phyloP scores from a whole-genome alignment of 2,329 filamentous ascomycete genomes.

The Aspergillus costaricaensis region DNA sequence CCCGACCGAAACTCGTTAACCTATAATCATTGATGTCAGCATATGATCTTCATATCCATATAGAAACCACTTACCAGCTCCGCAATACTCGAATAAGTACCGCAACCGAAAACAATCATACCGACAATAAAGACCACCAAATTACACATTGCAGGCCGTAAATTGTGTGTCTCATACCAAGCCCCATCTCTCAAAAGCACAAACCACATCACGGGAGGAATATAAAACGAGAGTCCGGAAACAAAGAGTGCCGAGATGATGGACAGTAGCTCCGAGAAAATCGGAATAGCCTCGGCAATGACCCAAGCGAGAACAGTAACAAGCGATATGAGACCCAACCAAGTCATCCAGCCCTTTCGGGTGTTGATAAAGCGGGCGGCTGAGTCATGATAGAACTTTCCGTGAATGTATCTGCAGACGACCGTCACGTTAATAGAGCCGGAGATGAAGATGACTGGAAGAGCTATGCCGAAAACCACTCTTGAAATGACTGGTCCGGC shows the following conservation, averaged over 20 bases:
- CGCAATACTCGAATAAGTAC: slow-evolving; percentile 21
- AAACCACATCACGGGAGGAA: slow-evolving; percentile 49
- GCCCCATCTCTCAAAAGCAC: slow-evolving; percentile 24
- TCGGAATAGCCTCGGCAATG: slow-evolving; percentile 23
- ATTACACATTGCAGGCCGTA: slow-evolving; percentile 27
- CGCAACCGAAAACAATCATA: slow-evolving; percentile 19
- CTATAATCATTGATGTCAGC: background rate
- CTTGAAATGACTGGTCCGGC: slow-evolving; percentile 15
- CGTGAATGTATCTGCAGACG: slow-evolving; percentile 23
- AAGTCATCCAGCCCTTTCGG: slow-evolving; percentile 21
- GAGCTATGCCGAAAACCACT: slow-evolving; percentile 12
- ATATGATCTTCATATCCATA: too few species aligned
- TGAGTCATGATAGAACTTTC: slow-evolving; percentile 20
- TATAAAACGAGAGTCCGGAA: slow-evolving; percentile 81
- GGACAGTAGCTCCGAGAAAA: slow-evolving; percentile 24
- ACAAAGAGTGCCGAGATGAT: slow-evolving; percentile 68
- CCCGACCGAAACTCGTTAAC: slow-evolving; percentile 4
- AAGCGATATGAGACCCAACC: slow-evolving; percentile 17
- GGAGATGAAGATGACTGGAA: slow-evolving; percentile 19
- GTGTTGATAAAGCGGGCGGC: slow-evolving; percentile 22
- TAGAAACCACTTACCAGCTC: slow-evolving; percentile 17
- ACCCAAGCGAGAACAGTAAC: slow-evolving; percentile 23
- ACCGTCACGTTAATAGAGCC: slow-evolving; percentile 27
- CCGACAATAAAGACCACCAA: slow-evolving; percentile 20
- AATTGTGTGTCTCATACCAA: slow-evolving; percentile 39